Evolutionary conservation across 768 basidiomycete genomes (phyloP).

Genomic region (Krasilnikovozyma curviuscula): DNA sequence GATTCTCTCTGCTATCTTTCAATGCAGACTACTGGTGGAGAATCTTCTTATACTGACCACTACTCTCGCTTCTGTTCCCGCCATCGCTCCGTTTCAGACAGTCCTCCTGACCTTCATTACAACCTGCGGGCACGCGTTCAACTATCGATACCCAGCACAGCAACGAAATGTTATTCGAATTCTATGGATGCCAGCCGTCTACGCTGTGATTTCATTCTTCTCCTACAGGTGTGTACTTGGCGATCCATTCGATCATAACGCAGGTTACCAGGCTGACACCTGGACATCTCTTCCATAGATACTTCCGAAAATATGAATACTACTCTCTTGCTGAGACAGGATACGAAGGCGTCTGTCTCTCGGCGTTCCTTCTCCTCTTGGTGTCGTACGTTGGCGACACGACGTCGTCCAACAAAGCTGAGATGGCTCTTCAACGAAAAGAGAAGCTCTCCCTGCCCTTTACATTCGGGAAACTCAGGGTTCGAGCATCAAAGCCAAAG

Average conservation of each 20-base stretch:
- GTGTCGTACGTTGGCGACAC: constrained; percentile 73
- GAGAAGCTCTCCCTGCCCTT: constrained; percentile 37
- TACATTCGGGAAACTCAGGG: constrained; percentile 3
- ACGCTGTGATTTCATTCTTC: constrained; percentile 64
- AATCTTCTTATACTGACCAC: too few species aligned
- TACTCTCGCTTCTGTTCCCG: neutral
- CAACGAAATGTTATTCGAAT: constrained; percentile 18
- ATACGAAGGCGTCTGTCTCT: constrained; percentile 51
- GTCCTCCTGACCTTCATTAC: constrained; percentile 15
- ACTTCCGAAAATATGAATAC: constrained; percentile 16
- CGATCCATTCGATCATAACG: neutral
- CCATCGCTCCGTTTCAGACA: constrained; percentile 22
- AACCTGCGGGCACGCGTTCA: constrained; percentile 18
- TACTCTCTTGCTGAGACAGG: constrained; percentile 19
- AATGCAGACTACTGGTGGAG: too few species aligned
- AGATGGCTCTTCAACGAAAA: constrained; percentile 54
- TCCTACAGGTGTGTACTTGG: constrained; percentile 54
- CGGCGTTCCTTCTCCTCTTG: constrained; percentile 60
- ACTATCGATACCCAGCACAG: constrained; percentile 30
- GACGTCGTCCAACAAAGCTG: constrained; percentile 42
- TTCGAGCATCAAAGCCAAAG: constrained; percentile 37
- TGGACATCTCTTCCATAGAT: neutral
- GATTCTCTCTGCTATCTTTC: too few species aligned
- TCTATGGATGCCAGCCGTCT: constrained; percentile 60
- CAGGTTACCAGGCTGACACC: neutral